These are phyloP conservation scores for Aspergillus campestris DNA, from an alignment of 495 filamentous ascomycete genomes.

Conservation along the genomic window DNA sequence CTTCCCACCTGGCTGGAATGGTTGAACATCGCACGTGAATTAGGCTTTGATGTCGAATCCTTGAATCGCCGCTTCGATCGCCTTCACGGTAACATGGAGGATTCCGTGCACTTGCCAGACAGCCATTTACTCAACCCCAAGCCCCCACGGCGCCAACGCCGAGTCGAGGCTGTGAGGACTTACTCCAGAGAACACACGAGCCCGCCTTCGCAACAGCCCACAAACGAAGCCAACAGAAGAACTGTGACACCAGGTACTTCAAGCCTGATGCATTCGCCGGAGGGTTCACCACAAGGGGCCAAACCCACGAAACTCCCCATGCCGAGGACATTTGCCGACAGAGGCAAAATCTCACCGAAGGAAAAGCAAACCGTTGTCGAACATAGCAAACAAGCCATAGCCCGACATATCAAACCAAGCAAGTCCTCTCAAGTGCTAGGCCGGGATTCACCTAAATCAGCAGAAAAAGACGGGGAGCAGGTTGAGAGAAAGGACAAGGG, in stretches of 20 bases:
- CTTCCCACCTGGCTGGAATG: slow-evolving; percentile 17
- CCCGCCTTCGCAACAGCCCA: neutral
- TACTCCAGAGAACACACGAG: neutral
- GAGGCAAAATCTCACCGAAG: slow-evolving; percentile 6
- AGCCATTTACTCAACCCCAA: slow-evolving; percentile 30
- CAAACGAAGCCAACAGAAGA: neutral
- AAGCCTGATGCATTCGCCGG: neutral
- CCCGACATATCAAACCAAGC: neutral
- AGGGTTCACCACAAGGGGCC: slow-evolving; percentile 5
- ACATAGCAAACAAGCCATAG: slow-evolving; percentile 1
- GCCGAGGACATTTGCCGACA: slow-evolving; percentile 16
- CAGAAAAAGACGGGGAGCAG: slow-evolving; percentile 21
- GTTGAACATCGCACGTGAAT: slow-evolving; percentile 6
- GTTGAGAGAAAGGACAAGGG: slow-evolving; percentile 25
- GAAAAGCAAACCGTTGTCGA: neutral
- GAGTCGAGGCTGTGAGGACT: slow-evolving; percentile 1
- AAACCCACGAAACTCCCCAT: slow-evolving; percentile 31
- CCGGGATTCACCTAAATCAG: slow-evolving; percentile 9
- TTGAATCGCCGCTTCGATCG: neutral
- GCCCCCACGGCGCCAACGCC: slow-evolving; percentile 15
- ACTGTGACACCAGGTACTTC: neutral
- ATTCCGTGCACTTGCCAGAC: slow-evolving; percentile 21
- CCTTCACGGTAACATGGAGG: slow-evolving; percentile 19
- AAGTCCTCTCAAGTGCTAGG: slow-evolving; percentile 10
- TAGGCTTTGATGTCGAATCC: slow-evolving; percentile 13